Conservation (phyloP, 2,329 filamentous ascomycete genomes). For the Phialophora tarda region DNA sequence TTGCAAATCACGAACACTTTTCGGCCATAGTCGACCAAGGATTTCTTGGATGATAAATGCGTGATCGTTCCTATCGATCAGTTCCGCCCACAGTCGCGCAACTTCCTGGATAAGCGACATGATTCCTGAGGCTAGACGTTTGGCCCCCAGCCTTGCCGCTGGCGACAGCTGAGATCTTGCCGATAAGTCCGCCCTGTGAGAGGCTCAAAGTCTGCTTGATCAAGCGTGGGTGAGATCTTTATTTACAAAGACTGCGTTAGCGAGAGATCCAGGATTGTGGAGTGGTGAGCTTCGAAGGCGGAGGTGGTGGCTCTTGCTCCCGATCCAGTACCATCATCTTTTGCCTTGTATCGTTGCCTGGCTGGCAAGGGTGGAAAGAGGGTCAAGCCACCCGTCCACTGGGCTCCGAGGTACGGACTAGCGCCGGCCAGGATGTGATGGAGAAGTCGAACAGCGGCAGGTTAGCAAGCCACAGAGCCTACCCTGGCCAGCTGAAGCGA, state of each 20-base stretch:
- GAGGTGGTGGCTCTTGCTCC: not conserved
- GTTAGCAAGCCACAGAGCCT: not conserved
- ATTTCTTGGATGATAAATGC: slow-evolving; percentile 5
- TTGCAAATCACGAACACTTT: not conserved
- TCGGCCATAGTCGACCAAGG: slow-evolving; percentile 16
- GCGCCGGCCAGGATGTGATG: not conserved
- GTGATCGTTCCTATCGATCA: slow-evolving; percentile 9
- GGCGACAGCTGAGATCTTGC: not conserved
- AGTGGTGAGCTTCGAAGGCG: not conserved
- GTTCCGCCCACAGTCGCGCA: slow-evolving; percentile 7
- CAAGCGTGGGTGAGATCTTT: not conserved
- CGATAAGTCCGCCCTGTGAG: not conserved
- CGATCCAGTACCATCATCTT: not conserved
- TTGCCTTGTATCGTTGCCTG: slow-evolving; percentile 4
- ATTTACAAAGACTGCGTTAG: not conserved
- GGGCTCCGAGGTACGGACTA: not conserved
- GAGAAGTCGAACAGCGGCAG: not conserved
- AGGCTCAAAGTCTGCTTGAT: not conserved
- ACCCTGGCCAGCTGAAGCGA: not conserved
- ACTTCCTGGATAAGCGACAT: slow-evolving; percentile 8
- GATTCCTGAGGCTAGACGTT: not conserved
- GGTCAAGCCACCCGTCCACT: not conserved
- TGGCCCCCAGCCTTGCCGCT: not conserved
- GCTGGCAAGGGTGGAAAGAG: not conserved
- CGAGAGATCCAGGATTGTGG: not conserved